phyloP scores from a whole-genome alignment of 805 yeast genomes.

The Candida andamanensis region DNA sequence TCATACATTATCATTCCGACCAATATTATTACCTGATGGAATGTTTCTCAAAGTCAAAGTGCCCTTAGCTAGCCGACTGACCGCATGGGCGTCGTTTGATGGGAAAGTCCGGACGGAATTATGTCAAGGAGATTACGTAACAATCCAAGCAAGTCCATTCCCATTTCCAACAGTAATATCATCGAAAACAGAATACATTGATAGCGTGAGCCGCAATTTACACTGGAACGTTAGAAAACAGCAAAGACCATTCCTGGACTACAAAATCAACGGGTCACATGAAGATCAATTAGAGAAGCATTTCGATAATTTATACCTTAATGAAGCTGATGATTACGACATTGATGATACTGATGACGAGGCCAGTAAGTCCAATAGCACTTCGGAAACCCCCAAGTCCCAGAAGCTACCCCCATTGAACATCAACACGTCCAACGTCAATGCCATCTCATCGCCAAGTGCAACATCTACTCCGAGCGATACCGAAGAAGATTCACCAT shows the following conservation, averaged over 20 bases:
- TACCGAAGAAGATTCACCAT: constrained; percentile 23
- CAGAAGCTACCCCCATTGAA: too few species aligned
- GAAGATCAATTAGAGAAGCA: constrained; percentile 10
- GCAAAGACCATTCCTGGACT: constrained; percentile 63
- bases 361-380: constrained; percentile 2
- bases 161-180: constrained; percentile 91
- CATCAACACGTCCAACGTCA: constrained; percentile 4
- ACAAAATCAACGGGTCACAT: constrained; percentile 10
- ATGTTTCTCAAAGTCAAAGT: constrained; percentile 79
- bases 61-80: constrained; percentile 71
- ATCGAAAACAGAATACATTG: constrained; percentile 71
- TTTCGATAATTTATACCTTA: constrained; percentile 7
- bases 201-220: constrained; percentile 76
- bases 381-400: not conserved
- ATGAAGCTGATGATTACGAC: constrained; percentile 22
- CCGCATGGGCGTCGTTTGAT: constrained; percentile 97
- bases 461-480: constrained; percentile 11
- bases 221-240: constrained; percentile 92
- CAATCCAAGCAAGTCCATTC: constrained; percentile 78
- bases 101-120: constrained; percentile 86
- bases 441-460: constrained; percentile 1
- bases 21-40: constrained; percentile 89
- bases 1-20: constrained; percentile 88
- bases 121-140: constrained; percentile 76
- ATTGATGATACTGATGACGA: constrained; percentile 31